These are phyloP conservation scores for Citrullus mucosospermus DNA, from an alignment of 306 rosid genomes.

Conservation along the genomic window DNA sequence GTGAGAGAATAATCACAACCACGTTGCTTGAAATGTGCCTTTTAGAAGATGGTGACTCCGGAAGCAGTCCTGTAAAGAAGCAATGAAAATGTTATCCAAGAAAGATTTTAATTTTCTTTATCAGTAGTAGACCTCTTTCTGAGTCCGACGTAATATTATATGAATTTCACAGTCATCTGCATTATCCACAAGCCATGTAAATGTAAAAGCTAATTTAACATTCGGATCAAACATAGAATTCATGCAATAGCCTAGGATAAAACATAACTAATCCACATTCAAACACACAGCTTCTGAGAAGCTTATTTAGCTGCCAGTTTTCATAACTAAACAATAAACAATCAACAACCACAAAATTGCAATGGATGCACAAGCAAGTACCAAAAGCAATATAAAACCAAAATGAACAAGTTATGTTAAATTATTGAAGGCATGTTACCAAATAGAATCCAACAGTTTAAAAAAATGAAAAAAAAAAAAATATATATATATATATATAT, in stretches of 20 bases:
- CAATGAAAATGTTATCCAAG: conserved; percentile 13
- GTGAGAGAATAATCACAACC: conserved; percentile 38
- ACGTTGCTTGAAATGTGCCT: conserved; percentile 47
- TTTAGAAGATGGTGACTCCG: conserved; percentile 34
- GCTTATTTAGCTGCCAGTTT: background rate
- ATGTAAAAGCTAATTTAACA: background rate
- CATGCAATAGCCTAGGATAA: background rate
- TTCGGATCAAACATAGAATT: background rate
- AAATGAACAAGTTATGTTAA: background rate
- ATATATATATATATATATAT: too few relatives aligned
- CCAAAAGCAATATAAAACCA: background rate
- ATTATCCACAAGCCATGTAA: background rate
- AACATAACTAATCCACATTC: background rate
- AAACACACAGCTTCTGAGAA: background rate
- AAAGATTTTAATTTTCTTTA: conserved; percentile 8
- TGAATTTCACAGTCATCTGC: background rate
- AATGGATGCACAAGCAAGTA: background rate
- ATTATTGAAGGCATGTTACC: background rate
- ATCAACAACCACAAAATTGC: background rate
- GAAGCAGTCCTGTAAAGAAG: conserved; percentile 46
- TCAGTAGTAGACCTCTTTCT: background rate
- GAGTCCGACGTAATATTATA: background rate
- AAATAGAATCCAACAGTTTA: background rate
- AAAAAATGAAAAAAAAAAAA: background rate
- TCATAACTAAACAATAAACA: background rate